These are phyloP conservation scores for Hebeloma cylindrosporum DNA, from an alignment of 768 basidiomycete species.

Conservation along the genomic window DNA sequence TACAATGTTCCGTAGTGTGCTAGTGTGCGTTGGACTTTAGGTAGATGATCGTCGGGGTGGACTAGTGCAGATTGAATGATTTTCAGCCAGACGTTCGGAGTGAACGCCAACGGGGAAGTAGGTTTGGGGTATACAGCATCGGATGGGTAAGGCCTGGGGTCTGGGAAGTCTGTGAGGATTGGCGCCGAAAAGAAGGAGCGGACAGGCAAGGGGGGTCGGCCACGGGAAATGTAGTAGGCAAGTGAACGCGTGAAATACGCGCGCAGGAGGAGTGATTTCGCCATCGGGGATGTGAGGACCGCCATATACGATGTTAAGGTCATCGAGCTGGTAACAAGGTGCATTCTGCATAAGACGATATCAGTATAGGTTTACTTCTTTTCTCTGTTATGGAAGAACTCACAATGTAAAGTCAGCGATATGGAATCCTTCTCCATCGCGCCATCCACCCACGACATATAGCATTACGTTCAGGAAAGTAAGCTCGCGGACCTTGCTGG, in stretches of 20 bases:
- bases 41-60: slow-evolving; percentile 38
- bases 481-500: slow-evolving; percentile 15
- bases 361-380: not conserved
- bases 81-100: slow-evolving; percentile 40
- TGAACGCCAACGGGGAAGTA: slow-evolving; percentile 15
- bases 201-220: slow-evolving; percentile 33
- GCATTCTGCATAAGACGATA: slow-evolving; percentile 10
- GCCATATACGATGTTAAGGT: slow-evolving; percentile 11
- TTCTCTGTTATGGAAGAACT: slow-evolving; percentile 3
- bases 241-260: slow-evolving; percentile 17
- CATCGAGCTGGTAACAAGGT: slow-evolving; percentile 16
- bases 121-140: slow-evolving; percentile 10
- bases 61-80: slow-evolving; percentile 38
- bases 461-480: slow-evolving; percentile 10
- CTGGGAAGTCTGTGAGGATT: slow-evolving; percentile 16
- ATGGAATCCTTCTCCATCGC: slow-evolving; percentile 5
- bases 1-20: slow-evolving; percentile 46
- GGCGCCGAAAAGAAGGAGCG: slow-evolving; percentile 26
- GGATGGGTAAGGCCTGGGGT: slow-evolving; percentile 13
- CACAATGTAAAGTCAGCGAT: slow-evolving; percentile 14
- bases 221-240: slow-evolving; percentile 31
- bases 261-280: slow-evolving; percentile 13
- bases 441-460: slow-evolving; percentile 13
- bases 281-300: slow-evolving; percentile 7
- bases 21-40: slow-evolving; percentile 54